Conservation (phyloP, 2,329 filamentous ascomycete genomes). For the Fusarium irregulare region DNA sequence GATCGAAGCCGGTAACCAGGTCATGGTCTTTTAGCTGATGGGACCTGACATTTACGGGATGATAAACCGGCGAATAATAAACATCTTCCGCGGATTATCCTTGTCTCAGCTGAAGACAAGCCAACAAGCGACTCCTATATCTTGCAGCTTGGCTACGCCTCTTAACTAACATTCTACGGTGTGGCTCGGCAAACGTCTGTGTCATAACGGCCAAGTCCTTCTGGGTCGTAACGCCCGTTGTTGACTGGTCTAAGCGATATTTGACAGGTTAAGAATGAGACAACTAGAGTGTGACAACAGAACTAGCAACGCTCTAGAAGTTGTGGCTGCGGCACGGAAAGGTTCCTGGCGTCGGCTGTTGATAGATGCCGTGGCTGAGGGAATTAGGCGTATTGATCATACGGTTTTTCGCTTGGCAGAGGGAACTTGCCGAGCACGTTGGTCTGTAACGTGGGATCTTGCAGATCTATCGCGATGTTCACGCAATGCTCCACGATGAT, state of each 20-base stretch:
- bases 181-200: not conserved
- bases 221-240: not conserved
- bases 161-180: not conserved
- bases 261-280: not conserved
- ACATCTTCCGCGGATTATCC: not conserved
- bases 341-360: not conserved
- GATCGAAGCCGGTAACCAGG: not conserved
- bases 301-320: not conserved
- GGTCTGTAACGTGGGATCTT: not conserved
- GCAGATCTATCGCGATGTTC: not conserved
- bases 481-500: not conserved
- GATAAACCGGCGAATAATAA: not conserved
- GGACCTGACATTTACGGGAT: not conserved
- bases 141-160: conserved; percentile 1
- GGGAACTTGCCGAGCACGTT: not conserved
- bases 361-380: not conserved
- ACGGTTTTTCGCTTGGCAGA: not conserved
- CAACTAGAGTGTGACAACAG: not conserved
- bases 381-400: too few species aligned
- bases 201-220: not conserved
- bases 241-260: not conserved
- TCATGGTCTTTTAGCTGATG: not conserved
- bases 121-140: not conserved
- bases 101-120: not conserved
- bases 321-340: not conserved